These are phyloP conservation scores for Micractinium sp. DNA, from an alignment of 139 green algal species.

Conservation along the genomic window DNA sequence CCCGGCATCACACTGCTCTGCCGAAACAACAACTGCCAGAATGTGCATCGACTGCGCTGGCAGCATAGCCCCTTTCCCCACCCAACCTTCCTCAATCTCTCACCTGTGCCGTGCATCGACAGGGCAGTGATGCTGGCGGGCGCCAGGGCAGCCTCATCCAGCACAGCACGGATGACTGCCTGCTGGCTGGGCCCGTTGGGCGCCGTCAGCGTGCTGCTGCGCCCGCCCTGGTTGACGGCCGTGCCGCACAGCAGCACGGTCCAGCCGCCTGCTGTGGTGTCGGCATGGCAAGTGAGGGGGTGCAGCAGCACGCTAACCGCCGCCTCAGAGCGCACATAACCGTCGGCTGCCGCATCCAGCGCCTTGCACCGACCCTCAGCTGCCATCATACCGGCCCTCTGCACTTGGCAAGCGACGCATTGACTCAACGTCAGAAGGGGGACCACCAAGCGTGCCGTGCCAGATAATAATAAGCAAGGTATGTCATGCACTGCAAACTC, in stretches of 20 bases:
- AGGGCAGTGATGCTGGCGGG: slow-evolving; percentile 29
- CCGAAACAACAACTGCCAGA: too few relatives aligned
- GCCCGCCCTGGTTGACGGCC: slow-evolving; percentile 79
- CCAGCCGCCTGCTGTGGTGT: slow-evolving; percentile 4
- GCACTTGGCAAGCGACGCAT: neutral
- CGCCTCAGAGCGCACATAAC: slow-evolving; percentile 77
- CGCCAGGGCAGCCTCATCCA: slow-evolving; percentile 37
- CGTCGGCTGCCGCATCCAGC: slow-evolving; percentile 82
- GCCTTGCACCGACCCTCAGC: slow-evolving; percentile 90
- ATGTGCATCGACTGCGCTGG: too few relatives aligned
- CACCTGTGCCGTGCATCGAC: slow-evolving; percentile 80
- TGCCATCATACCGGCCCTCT: slow-evolving; percentile 78
- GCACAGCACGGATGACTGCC: slow-evolving; percentile 65
- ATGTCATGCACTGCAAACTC: neutral
- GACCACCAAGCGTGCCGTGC: too few relatives aligned
- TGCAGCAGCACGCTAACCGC: slow-evolving; percentile 54
- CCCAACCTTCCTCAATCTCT: neutral
- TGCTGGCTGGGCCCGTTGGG: slow-evolving; percentile 90
- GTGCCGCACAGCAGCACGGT: slow-evolving; percentile 42
- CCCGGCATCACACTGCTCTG: too few relatives aligned
- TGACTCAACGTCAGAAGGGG: too few relatives aligned
- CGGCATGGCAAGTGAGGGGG: neutral
- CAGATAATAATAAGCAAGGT: too few relatives aligned
- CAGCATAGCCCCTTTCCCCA: neutral
- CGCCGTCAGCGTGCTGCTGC: slow-evolving; percentile 83